A percentile compares a stretch with the other conserved stretches of the same genome.
These are phyloP conservation scores for Barnettozyma sp. DNA, from an alignment of 805 yeast species.

Conservation along the genomic window DNA sequence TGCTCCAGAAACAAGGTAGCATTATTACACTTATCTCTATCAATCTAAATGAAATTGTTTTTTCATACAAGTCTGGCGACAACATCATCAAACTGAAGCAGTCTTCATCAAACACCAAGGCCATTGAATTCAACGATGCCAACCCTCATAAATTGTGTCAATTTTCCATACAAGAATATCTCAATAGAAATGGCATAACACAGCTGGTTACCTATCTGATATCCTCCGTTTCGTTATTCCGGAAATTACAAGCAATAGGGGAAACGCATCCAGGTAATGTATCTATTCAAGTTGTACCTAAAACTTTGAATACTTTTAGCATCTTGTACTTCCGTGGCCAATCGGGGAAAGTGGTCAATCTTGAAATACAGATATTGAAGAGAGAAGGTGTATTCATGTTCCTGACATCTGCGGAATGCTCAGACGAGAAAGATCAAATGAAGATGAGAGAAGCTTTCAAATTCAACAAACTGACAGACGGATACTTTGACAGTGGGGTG, in stretches of 20 bases:
- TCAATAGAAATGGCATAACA: conserved; percentile 16
- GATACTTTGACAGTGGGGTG: conserved; percentile 1
- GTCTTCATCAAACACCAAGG: conserved; percentile 3
- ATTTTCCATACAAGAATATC: conserved; percentile 18
- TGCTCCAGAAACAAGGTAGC: conserved; percentile 14
- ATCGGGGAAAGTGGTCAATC: conserved; percentile 7
- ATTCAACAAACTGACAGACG: neutral
- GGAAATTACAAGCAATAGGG: conserved; percentile 15
- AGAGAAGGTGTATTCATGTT: conserved; percentile 3
- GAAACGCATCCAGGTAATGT: conserved; percentile 2
- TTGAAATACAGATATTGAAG: conserved; percentile 13
- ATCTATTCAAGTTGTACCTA: conserved; percentile 15
- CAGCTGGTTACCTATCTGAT: conserved; percentile 12
- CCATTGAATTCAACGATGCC: conserved; percentile 18
- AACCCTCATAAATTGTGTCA: conserved; percentile 24
- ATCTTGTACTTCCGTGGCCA: conserved; percentile 16
- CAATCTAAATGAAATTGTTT: conserved; percentile 22
- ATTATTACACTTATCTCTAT: conserved; percentile 21
- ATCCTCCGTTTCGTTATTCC: conserved; percentile 16
- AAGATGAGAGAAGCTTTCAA: conserved; percentile 3
- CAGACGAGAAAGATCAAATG: neutral
- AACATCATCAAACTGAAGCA: conserved; percentile 7
- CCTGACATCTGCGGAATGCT: conserved; percentile 4
- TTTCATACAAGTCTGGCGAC: conserved; percentile 17
- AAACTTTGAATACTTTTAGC: conserved; percentile 15